Conservation (phyloP, 805 yeast genomes). For the Ogataea corticis region DNA sequence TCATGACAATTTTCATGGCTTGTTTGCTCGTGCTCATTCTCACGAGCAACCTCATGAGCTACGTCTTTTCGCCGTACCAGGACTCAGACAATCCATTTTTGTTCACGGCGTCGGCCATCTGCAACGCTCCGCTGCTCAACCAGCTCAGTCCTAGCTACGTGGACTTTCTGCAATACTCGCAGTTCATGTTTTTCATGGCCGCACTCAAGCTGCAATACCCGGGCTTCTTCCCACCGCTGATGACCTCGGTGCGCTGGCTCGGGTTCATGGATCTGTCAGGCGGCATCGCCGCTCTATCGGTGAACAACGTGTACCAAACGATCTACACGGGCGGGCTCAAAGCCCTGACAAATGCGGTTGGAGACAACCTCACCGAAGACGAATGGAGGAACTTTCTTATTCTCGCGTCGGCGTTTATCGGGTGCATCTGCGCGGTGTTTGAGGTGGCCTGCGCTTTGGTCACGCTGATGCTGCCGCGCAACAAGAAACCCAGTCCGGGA, state of each 20-base stretch:
- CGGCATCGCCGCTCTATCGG: conserved; percentile 9
- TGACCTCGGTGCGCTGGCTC: conserved; percentile 54
- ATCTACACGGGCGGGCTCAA: conserved; percentile 42
- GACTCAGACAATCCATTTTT: conserved; percentile 57
- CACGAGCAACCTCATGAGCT: conserved; percentile 36
- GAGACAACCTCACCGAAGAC: conserved; percentile 6
- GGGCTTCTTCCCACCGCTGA: conserved; percentile 58
- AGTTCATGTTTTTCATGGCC: conserved; percentile 57
- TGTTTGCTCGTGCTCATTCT: conserved; percentile 42
- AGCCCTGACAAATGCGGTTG: conserved; percentile 35
- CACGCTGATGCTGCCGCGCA: conserved; percentile 10
- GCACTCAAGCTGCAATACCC: conserved; percentile 60
- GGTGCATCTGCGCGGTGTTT: conserved; percentile 22
- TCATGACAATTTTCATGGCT: conserved; percentile 41
- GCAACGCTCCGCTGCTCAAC: conserved; percentile 54
- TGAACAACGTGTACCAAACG: conserved; percentile 44
- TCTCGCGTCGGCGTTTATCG: conserved; percentile 32
- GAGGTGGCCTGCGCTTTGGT: conserved; percentile 8
- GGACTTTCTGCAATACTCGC: conserved; percentile 53
- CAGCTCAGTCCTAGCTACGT: conserved; percentile 56
- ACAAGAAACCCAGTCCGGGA: conserved; percentile 8
- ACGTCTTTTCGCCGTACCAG: conserved; percentile 54
- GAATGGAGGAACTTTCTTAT: conserved; percentile 47
- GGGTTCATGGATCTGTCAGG: conserved; percentile 41
- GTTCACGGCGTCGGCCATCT: conserved; percentile 55